Conservation (phyloP, 2,329 filamentous ascomycete species). For the Cryphonectria japonica region DNA sequence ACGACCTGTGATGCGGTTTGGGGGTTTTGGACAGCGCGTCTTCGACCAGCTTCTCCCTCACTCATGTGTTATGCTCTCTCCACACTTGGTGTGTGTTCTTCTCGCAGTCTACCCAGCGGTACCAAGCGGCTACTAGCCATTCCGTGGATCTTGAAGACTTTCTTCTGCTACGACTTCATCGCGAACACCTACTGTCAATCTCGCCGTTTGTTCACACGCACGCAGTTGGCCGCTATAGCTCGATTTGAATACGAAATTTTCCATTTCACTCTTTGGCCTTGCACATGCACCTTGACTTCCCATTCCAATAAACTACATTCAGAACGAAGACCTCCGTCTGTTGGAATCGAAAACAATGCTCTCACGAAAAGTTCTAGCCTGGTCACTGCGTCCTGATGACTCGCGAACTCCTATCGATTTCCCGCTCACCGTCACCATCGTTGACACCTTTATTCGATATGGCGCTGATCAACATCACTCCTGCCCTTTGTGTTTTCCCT, state of each 20-base stretch:
- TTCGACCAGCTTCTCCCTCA: neutral
- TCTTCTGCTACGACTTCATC: neutral
- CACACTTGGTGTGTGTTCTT: neutral
- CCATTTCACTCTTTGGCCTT: neutral
- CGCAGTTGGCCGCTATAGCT: neutral
- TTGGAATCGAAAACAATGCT: neutral
- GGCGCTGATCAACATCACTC: neutral
- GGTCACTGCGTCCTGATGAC: neutral
- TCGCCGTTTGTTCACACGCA: neutral
- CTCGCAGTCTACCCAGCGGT: neutral
- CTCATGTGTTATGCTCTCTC: neutral
- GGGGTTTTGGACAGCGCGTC: no score
- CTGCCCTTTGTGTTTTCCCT: neutral
- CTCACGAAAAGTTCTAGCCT: neutral
- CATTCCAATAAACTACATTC: neutral
- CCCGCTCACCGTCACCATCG: neutral
- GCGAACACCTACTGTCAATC: neutral
- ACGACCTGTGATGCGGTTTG: neutral
- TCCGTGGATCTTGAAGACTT: neutral
- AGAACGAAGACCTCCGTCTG: neutral
- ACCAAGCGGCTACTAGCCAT: neutral
- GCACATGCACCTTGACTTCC: neutral
- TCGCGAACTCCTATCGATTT: neutral
- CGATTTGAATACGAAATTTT: neutral
- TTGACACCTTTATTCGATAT: neutral